These are phyloP conservation scores for Staphylotrichum longicolle DNA, from an alignment of 495 filamentous ascomycete genomes.

Conservation along the genomic window DNA sequence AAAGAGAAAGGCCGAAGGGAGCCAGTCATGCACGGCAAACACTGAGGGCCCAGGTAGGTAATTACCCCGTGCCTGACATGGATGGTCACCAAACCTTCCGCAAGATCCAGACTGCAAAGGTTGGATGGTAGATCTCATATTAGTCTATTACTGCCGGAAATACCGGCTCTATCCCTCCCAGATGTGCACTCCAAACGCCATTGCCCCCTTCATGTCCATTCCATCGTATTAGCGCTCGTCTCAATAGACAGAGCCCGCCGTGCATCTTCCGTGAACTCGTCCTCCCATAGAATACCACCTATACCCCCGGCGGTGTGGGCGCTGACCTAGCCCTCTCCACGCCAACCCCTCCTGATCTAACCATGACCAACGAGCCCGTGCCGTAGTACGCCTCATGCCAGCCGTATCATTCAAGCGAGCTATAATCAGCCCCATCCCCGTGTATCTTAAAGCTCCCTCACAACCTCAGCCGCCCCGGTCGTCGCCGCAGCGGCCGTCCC, in stretches of 20 bases:
- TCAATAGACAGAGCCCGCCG: neutral
- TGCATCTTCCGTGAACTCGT: too few relatives aligned
- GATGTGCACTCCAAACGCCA: slow-evolving; percentile 6
- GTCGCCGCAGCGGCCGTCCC: slow-evolving; percentile 34
- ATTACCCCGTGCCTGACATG: too few relatives aligned
- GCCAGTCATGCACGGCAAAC: neutral
- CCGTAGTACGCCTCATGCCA: neutral
- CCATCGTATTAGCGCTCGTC: neutral
- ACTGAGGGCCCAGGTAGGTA: too few relatives aligned
- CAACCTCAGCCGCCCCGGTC: slow-evolving; percentile 25
- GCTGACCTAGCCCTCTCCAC: neutral
- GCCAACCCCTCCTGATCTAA: neutral
- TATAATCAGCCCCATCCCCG: neutral
- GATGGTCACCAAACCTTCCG: too few relatives aligned
- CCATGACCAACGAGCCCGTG: too few relatives aligned
- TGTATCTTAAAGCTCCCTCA: slow-evolving; percentile 40
- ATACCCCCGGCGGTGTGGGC: too few relatives aligned
- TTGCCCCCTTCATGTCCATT: neutral
- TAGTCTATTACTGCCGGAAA: slow-evolving; percentile 17
- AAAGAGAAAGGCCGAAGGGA: slow-evolving; percentile 23
- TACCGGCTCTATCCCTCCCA: slow-evolving; percentile 4
- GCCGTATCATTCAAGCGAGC: neutral
- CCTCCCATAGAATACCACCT: too few relatives aligned
- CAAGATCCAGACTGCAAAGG: too few relatives aligned
- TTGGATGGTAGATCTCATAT: slow-evolving; percentile 6